Base-by-base conservation (phyloP, 768 basidiomycete species). In the Suillus cothurnatus region DNA sequence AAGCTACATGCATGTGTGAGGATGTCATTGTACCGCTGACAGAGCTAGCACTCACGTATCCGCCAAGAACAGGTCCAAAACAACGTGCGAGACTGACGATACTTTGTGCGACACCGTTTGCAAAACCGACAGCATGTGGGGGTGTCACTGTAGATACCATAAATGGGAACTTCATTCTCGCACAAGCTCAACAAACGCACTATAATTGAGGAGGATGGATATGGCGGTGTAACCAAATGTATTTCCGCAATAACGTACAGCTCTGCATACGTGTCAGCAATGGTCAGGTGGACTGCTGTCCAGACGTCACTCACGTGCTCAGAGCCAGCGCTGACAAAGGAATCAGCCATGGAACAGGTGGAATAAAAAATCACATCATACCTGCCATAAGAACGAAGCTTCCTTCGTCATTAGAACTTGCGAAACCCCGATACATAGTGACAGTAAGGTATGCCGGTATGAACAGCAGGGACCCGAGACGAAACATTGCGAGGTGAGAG, bases 51-150 rank as follows among this genome's bases (percentile, higher is more conserved):
- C 75, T 69, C 73, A 94, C 93, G 74, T 89, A 91, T 52, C 93
- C 93, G 56, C 93, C 93, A 21, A 94, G 80, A 47, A 94, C 86
- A 26, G 95, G 94, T 26, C 94, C 97, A 43, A 94, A 72, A 79
- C 95, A 97, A 47, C 97, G 86, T 5, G 96, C 94, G 31, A 97
- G 87, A 68, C 94, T 95, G 67, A 97, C 96, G 38, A 94, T 92
- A 72, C 94, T 95, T 77, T 99, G 97, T 0, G 95, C 97, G 26
- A 97, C 88, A 21, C 97, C 97, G 73, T 99, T 99, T 12, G 97
- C 94, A 65, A 94, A 87, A 8, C 95, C 94, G 47, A 99, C 88
- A 9, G 94, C 88, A 45, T 85, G 84, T 1, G 95, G 94, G 2
- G 97, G 95, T 0, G 95, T 94, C 92, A 97, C 93, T 95, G 65